These are phyloP conservation scores for Rubia yunnanensis DNA, from an alignment of 257 asterid species.

Conservation along the genomic window DNA sequence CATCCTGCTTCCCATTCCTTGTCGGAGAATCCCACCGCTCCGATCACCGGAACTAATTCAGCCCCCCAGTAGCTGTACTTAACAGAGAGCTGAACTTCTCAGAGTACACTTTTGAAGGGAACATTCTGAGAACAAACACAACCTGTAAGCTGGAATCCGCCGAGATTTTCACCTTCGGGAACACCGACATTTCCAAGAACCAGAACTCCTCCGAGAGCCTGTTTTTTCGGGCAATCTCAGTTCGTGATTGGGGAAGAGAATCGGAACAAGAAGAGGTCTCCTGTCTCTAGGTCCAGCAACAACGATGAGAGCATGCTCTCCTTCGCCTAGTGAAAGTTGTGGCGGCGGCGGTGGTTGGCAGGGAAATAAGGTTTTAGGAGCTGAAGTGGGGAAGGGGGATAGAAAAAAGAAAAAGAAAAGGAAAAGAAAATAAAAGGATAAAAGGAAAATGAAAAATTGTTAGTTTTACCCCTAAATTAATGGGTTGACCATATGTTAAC, in stretches of 20 bases:
- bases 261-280: conserved; percentile 38
- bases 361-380: too few species aligned
- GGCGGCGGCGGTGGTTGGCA: too few species aligned
- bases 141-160: conserved; percentile 49
- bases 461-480: too few species aligned
- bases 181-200: conserved; percentile 28
- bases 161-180: conserved; percentile 54
- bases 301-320: conserved; percentile 77
- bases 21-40: conserved; percentile 32
- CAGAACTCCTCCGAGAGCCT: conserved; percentile 24
- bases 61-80: conserved; percentile 29
- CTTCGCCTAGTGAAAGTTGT: too few species aligned
- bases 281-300: conserved; percentile 43
- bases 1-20: conserved; percentile 30
- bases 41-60: conserved; percentile 8
- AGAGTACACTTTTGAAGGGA: conserved; percentile 35
- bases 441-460: too few species aligned
- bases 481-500: too few species aligned
- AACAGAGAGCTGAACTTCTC: conserved; percentile 41
- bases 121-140: conserved; percentile 21
- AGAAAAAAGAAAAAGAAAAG: too few species aligned
- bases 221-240: conserved; percentile 26
- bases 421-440: too few species aligned
- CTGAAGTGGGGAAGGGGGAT: too few species aligned
- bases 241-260: conserved; percentile 15